Evolutionary conservation across 2,329 filamentous ascomycete species (phyloP).

Genomic region (Rutstroemia sp.): DNA sequence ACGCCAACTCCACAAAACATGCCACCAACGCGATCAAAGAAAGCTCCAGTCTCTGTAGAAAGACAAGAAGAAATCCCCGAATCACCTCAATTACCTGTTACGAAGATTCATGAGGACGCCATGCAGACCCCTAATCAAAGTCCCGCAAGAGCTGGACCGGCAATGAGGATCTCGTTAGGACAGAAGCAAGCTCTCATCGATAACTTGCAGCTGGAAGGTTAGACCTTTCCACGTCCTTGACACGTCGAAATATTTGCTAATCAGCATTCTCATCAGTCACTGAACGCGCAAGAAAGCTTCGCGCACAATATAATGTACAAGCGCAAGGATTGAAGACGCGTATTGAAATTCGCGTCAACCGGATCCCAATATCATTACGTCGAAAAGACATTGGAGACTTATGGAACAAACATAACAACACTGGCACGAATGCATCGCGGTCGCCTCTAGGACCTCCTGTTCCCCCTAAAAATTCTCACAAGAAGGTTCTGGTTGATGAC

Average conservation of each 20-base stretch:
- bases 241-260: conserved; percentile 13
- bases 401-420: conserved; percentile 24
- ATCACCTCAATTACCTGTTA: conserved; percentile 23
- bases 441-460: conserved; percentile 12
- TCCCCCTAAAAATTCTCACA: conserved; percentile 16
- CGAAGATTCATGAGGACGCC: conserved; percentile 32
- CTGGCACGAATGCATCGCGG: conserved; percentile 1
- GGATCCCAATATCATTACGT: conserved; percentile 74
- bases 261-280: conserved; percentile 51
- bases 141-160: conserved; percentile 52
- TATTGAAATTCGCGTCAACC: conserved; percentile 87
- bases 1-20: conserved; percentile 28
- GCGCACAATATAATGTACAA: conserved; percentile 83
- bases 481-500: conserved; percentile 22
- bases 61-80: conserved; percentile 23
- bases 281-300: conserved; percentile 77
- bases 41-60: conserved; percentile 28
- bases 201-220: conserved; percentile 84
- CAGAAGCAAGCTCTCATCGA: conserved; percentile 87
- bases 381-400: conserved; percentile 79
- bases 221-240: conserved; percentile 25
- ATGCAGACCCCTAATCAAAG: conserved; percentile 38
- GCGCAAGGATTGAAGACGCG: conserved; percentile 77
- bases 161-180: conserved; percentile 52
- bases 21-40: conserved; percentile 40